Evolutionary conservation across 169 alveolate genomes (phyloP).

Genomic region (Plasmodium gallinaceum): DNA sequence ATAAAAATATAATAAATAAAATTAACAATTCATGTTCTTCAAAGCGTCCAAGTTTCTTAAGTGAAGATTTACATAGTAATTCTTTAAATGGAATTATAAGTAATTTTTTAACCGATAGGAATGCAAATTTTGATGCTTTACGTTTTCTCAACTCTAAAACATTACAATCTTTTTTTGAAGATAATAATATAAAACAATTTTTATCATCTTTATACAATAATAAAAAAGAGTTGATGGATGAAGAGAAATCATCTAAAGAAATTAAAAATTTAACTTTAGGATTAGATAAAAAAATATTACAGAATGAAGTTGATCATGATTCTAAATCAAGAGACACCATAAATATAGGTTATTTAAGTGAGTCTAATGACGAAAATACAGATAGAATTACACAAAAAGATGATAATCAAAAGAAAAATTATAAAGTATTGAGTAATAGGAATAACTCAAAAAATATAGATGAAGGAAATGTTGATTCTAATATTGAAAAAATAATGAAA

Average conservation of each 20-base stretch:
- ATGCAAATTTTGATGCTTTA: constrained; percentile 8
- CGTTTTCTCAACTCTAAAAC: background rate
- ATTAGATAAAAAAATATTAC: constrained; percentile 3
- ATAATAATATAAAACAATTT: constrained; percentile 49
- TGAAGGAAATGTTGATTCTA: background rate
- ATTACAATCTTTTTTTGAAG: constrained; percentile 37
- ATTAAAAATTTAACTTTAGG: constrained; percentile 19
- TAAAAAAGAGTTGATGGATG: constrained; percentile 3
- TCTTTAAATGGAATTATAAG: constrained; percentile 57
- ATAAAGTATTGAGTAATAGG: background rate
- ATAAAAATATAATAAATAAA: constrained; percentile 18
- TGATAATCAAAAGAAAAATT: background rate
- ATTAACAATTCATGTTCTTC: constrained; percentile 26
- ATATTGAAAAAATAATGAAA: background rate
- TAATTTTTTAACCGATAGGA: constrained; percentile 36
- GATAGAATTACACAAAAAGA: background rate
- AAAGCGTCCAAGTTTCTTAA: constrained; percentile 11
- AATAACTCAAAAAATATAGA: background rate
- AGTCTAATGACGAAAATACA: background rate
- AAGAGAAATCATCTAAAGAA: constrained; percentile 3
- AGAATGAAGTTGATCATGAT: background rate
- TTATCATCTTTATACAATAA: constrained; percentile 23
- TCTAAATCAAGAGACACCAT: background rate
- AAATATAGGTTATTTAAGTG: background rate
- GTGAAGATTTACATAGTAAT: constrained; percentile 12